Evolutionary conservation across 2,329 filamentous ascomycete genomes (phyloP).

Genomic region (Neurospora sp.): DNA sequence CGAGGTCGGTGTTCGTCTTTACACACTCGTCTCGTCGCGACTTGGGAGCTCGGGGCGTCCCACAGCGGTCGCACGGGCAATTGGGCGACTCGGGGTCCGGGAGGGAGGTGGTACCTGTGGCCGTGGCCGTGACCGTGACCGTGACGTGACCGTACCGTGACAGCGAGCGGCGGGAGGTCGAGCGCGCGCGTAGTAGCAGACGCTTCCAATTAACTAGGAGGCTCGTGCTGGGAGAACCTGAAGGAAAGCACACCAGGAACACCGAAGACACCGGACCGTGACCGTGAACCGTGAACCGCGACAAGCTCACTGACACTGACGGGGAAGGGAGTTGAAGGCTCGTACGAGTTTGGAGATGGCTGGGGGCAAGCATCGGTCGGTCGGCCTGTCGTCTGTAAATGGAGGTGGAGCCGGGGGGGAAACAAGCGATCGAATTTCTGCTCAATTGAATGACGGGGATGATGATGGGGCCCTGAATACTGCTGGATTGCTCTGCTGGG

Average conservation of each 20-base stretch:
- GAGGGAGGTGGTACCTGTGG: not conserved
- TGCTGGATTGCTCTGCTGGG: not conserved
- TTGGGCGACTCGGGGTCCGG: not conserved
- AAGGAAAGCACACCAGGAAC: not conserved
- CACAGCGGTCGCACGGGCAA: not conserved
- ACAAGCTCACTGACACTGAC: not conserved
- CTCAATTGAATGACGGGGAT: conserved; percentile 9
- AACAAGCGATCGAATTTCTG: conserved; percentile 18
- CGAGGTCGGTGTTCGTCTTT: not conserved
- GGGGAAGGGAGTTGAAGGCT: conserved; percentile 20
- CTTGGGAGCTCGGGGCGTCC: not conserved
- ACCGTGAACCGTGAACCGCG: not conserved
- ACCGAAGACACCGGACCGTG: not conserved
- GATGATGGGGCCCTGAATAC: not conserved
- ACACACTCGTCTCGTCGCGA: not conserved
- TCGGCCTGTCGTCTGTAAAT: not conserved
- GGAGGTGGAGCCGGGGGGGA: conserved; percentile 21
- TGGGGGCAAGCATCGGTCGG: conserved; percentile 30
- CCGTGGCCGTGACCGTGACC: not conserved
- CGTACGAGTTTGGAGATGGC: conserved; percentile 32
- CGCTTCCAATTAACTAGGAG: conserved; percentile 2
- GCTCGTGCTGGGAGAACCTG: not conserved
- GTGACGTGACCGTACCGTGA: not conserved
- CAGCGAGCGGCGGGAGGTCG: conserved; percentile 4
- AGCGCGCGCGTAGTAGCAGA: conserved; percentile 3